These are phyloP conservation scores for Evernia prunastri DNA, from an alignment of 495 filamentous ascomycete genomes.

Conservation along the genomic window DNA sequence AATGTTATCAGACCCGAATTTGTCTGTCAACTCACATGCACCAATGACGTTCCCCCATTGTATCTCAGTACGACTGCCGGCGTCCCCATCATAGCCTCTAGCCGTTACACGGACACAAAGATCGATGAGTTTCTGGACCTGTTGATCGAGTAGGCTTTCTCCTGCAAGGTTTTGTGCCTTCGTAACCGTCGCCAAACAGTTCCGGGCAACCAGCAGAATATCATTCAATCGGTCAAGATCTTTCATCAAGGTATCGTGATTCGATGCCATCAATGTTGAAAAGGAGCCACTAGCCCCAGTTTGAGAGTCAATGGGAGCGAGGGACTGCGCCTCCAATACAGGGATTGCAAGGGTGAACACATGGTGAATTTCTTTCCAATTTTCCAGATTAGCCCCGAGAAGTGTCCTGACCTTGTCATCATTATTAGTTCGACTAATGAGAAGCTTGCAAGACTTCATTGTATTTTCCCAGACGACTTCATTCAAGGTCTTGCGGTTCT, in stretches of 20 bases:
- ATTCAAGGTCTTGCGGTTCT: conserved; percentile 35
- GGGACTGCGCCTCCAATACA: conserved; percentile 56
- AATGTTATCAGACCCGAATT: background rate
- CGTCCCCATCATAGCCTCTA: conserved; percentile 80
- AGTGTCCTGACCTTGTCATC: conserved; percentile 51
- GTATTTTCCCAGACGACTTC: conserved; percentile 40
- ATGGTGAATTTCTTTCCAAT: conserved; percentile 63
- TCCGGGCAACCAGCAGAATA: conserved; percentile 75
- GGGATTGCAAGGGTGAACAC: conserved; percentile 56
- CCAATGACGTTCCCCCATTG: conserved; percentile 71
- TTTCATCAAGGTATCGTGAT: conserved; percentile 66
- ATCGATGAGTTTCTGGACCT: conserved; percentile 75
- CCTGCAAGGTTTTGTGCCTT: conserved; percentile 82
- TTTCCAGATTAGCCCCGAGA: conserved; percentile 50
- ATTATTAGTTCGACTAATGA: conserved; percentile 46
- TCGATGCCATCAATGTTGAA: conserved; percentile 68
- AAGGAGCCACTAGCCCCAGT: conserved; percentile 50
- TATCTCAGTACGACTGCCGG: conserved; percentile 55
- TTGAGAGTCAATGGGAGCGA: conserved; percentile 51
- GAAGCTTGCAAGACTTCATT: conserved; percentile 36
- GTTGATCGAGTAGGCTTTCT: conserved; percentile 67
- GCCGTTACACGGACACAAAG: conserved; percentile 83
- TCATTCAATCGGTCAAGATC: conserved; percentile 82
- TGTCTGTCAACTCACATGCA: conserved; percentile 36
- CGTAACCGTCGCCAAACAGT: conserved; percentile 75